These are phyloP conservation scores for Moesziomyces antarcticus DNA, from an alignment of 1,284 basidiomycete genomes.

Conservation along the genomic window DNA sequence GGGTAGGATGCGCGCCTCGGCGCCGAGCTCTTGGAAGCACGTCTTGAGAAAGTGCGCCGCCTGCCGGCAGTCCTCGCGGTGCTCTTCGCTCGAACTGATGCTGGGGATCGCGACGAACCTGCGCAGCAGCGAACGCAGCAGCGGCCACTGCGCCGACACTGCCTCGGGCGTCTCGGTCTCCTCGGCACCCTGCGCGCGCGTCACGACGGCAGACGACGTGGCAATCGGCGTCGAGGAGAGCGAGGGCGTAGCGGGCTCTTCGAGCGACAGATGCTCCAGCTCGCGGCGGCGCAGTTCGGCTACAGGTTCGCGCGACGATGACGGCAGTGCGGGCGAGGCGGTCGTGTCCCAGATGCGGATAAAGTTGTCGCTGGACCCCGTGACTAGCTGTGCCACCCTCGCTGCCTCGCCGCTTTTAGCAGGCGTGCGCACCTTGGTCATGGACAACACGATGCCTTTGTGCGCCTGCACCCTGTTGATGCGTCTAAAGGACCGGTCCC, in stretches of 20 bases:
- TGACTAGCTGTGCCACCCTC: slow-evolving; percentile 38
- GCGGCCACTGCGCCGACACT: slow-evolving; percentile 57
- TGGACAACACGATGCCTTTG: slow-evolving; percentile 32
- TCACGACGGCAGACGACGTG: too few species aligned
- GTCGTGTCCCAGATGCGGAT: slow-evolving; percentile 61
- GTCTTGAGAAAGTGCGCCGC: slow-evolving; percentile 61
- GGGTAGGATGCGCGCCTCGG: slow-evolving; percentile 56
- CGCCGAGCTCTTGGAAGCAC: slow-evolving; percentile 57
- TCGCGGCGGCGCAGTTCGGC: slow-evolving; percentile 12
- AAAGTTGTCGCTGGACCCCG: slow-evolving; percentile 55
- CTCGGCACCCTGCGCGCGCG: not conserved
- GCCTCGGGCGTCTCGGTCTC: slow-evolving; percentile 6
- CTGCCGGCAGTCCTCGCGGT: slow-evolving; percentile 76
- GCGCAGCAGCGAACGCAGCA: slow-evolving; percentile 76
- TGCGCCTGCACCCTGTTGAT: slow-evolving; percentile 60
- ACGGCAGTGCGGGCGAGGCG: not conserved
- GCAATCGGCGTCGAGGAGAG: slow-evolving; percentile 15
- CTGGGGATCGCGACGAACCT: slow-evolving; percentile 89
- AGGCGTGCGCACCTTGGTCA: slow-evolving; percentile 21
- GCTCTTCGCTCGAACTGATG: slow-evolving; percentile 77
- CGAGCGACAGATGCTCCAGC: slow-evolving; percentile 22
- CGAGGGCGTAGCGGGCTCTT: slow-evolving; percentile 1
- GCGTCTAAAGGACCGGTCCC: slow-evolving; percentile 52
- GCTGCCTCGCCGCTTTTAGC: not conserved
- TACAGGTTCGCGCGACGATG: not conserved